Evolutionary conservation across 169 alveolate genomes (phyloP), one percentile per base, ranked within the genome.

Genomic region (Cryptosporidium meleagridis): DNA sequence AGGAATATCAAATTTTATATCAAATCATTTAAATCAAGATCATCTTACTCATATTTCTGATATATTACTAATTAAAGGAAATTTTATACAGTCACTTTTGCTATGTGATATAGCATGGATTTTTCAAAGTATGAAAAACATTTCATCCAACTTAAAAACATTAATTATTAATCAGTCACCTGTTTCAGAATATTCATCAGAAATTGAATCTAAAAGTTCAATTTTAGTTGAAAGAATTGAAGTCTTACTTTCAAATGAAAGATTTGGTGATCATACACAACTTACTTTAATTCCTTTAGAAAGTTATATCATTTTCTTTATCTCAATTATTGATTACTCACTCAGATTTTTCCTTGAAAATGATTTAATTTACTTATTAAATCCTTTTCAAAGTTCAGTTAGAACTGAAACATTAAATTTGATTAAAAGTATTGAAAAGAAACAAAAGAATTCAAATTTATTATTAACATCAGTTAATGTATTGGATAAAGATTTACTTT

Each of bases 381-480:
- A 80, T 65, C 89, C 89, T 18, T 44, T 80, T 29, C 89, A 80
- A 39, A 61, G 35, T 45, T 23, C 67, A 44, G 70, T 80, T 16
- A 59, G 89, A 65, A 9, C 89, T 16, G 62, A 62, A n/a, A 80
- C 73, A 37, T 39, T 65, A 16, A 65, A 80, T 26, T 52, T 80
- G 35, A 53, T 80, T 23, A 80, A 65, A 51, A 80, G 55, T 48
- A 21, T 80, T 26, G 67, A n/a, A 2, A 35, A 37, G 12, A 80
- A 65, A 51, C 41, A 44, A 41, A 80, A 80, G 3, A 21, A 31
- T 23, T 21, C 62, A 14, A 16, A 14, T 21, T 18, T 39, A 6
- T 23, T 62, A 14, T 29, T 41, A 41, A 41, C 51, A 5, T 37
- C 67, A 44, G 55, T 48, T 9, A 80, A 80, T 65, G 5, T 39